Conservation (phyloP, 148 eudicot species). For the Simmondsia chinensis region DNA sequence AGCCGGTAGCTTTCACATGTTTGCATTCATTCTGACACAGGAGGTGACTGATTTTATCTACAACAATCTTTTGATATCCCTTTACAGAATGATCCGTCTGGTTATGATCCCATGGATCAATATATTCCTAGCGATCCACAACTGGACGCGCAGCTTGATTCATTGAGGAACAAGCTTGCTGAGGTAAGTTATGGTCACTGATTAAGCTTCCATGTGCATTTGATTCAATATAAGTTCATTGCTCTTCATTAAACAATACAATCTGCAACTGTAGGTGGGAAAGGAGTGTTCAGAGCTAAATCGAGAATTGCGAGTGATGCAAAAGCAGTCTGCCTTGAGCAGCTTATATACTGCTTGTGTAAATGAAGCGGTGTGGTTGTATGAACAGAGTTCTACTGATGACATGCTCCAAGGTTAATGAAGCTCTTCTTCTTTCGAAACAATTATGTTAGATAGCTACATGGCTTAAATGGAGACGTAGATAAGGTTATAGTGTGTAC, state of each 20-base stretch:
- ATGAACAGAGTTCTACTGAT: conserved; percentile 30
- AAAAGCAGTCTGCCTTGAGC: conserved; percentile 33
- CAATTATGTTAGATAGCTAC: background rate
- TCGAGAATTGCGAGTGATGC: conserved; percentile 35
- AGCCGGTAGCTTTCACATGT: too few species aligned
- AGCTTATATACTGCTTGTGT: conserved; percentile 33
- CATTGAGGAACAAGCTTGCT: conserved; percentile 44
- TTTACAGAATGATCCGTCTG: conserved; percentile 34
- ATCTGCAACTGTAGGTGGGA: conserved; percentile 24
- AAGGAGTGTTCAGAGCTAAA: conserved; percentile 53
- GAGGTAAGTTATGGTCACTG: conserved; percentile 28
- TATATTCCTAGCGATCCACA: conserved; percentile 33
- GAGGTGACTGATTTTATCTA: too few species aligned
- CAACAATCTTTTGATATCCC: conserved; percentile 3
- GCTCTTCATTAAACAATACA: background rate
- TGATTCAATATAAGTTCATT: background rate
- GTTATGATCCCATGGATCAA: conserved; percentile 30
- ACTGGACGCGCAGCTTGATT: conserved; percentile 46
- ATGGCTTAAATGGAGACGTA: too few species aligned
- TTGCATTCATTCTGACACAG: too few species aligned
- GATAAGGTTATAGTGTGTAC: too few species aligned
- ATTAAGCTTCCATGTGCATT: background rate
- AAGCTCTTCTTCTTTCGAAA: background rate
- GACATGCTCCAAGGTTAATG: conserved; percentile 57
- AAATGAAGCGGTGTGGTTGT: conserved; percentile 49